phyloP scores from a whole-genome alignment of 176 grass and related monocot species.

The Oryza meyeriana region DNA sequence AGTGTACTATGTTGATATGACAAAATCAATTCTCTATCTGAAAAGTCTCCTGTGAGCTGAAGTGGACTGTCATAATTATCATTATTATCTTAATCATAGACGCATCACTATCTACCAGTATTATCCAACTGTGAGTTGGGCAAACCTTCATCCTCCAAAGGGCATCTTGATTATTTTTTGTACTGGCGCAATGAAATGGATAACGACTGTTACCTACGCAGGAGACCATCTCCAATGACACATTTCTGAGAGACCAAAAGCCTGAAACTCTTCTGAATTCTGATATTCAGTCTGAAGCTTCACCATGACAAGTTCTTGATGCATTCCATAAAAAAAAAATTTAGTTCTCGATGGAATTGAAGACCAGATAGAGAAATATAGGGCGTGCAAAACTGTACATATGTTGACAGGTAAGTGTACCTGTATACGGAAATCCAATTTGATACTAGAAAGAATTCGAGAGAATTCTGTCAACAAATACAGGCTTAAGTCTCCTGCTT shows the following conservation, averaged over 20 bases:
- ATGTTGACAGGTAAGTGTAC: not conserved
- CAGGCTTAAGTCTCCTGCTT: not conserved
- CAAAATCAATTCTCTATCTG: constrained; percentile 32
- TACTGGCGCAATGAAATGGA: constrained; percentile 18
- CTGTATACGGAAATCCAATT: not conserved
- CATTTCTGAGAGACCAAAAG: not conserved
- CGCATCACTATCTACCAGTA: constrained; percentile 24
- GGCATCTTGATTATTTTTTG: not conserved
- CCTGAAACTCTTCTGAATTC: not conserved
- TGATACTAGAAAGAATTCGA: not conserved
- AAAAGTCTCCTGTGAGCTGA: constrained; percentile 13
- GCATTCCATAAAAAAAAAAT: not conserved
- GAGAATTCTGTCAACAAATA: not conserved
- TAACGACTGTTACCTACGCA: constrained; percentile 42
- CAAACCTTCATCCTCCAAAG: constrained; percentile 14
- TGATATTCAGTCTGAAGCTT: not conserved
- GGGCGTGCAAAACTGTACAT: not conserved
- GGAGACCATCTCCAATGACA: not conserved
- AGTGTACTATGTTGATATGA: not conserved
- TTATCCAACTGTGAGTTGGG: constrained; percentile 18
- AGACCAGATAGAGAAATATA: not conserved
- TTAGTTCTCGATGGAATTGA: not conserved
- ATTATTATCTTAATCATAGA: not conserved
- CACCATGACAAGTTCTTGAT: not conserved
- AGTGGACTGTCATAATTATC: not conserved